Conservation (phyloP, 2,329 filamentous ascomycete genomes). For the Helicocarpus griseus region DNA sequence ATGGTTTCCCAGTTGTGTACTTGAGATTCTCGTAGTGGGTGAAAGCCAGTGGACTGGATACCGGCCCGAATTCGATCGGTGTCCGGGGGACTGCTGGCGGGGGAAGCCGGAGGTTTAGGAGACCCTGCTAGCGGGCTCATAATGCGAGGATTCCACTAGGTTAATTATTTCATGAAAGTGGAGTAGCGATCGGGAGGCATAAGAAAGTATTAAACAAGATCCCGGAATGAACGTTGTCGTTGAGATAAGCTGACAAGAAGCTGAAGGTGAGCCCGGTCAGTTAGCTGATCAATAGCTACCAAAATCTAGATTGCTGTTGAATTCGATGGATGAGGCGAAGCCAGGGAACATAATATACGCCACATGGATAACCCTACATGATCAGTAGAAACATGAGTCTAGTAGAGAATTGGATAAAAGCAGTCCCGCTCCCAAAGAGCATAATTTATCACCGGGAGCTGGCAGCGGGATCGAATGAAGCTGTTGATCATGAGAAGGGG, state of each 20-base stretch:
- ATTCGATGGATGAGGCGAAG: neutral
- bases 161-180: neutral
- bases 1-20: conserved; percentile 13
- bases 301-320: neutral
- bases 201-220: neutral
- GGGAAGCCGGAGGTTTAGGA: neutral
- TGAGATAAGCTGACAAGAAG: too few relatives aligned
- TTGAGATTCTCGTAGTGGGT: neutral
- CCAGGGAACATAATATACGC: neutral
- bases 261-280: neutral
- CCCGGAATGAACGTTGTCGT: too few relatives aligned
- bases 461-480: neutral
- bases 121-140: neutral
- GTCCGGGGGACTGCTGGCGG: neutral
- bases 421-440: neutral
- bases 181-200: neutral
- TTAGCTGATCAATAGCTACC: neutral
- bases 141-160: neutral
- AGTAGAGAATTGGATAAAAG: neutral
- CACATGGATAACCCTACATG: neutral
- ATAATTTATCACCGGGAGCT: neutral
- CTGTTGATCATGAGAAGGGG: neutral
- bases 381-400: neutral
- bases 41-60: neutral
- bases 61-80: neutral